These are phyloP conservation scores for Trichoderma parareesei DNA, from an alignment of 495 filamentous ascomycete species.

Conservation along the genomic window DNA sequence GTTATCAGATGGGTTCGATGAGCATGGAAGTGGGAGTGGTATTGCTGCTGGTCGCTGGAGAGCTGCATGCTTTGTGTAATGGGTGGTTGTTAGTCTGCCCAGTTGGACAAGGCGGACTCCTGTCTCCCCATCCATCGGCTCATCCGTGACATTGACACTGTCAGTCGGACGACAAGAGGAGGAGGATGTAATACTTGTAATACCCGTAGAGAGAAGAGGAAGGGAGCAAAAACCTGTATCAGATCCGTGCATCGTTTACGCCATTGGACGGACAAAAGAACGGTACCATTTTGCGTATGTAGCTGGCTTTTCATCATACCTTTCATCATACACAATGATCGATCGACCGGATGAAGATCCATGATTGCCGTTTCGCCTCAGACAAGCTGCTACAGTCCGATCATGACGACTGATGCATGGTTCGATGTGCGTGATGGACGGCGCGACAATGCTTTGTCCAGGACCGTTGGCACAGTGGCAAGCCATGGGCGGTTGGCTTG, in stretches of 20 bases:
- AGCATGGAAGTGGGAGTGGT: not conserved
- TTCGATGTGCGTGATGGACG: not conserved
- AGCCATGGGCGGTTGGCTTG: not conserved
- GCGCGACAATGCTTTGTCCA: not conserved
- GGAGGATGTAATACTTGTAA: too few species aligned
- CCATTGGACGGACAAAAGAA: not conserved
- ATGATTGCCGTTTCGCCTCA: slow-evolving; percentile 7
- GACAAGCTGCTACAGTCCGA: not conserved
- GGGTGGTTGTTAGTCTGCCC: not conserved
- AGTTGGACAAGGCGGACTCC: not conserved
- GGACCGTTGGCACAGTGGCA: not conserved
- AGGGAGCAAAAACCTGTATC: not conserved
- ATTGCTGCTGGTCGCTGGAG: not conserved
- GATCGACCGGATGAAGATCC: not conserved
- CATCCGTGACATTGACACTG: not conserved
- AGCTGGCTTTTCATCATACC: not conserved
- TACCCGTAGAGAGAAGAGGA: not conserved
- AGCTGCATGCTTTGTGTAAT: not conserved
- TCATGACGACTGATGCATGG: too few species aligned
- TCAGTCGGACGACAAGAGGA: not conserved
- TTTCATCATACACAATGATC: not conserved
- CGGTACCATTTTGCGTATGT: not conserved
- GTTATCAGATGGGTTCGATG: not conserved
- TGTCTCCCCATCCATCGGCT: not conserved
- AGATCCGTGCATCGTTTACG: not conserved